phyloP scores from a whole-genome alignment of 805 yeast species.

The Candida awuae region DNA sequence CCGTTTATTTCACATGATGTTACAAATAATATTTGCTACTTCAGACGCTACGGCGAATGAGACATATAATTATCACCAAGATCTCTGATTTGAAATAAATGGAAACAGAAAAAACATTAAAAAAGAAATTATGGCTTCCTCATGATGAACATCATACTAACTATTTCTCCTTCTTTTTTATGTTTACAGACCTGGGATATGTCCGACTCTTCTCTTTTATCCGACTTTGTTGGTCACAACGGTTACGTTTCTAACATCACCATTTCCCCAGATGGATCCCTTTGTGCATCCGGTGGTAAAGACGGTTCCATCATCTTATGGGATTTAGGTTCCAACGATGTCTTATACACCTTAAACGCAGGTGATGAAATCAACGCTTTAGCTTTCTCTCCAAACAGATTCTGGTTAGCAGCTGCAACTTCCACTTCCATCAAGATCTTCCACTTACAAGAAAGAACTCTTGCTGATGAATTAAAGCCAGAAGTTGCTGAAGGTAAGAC shows the following conservation, averaged over 20 bases:
- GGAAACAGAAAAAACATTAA: neutral
- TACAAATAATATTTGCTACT: conserved; percentile 90
- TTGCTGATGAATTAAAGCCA: conserved; percentile 97
- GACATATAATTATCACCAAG: conserved; percentile 96
- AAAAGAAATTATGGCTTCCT: neutral
- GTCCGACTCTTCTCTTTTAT: conserved; percentile 62
- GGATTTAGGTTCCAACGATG: conserved; percentile 82
- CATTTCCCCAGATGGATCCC: conserved; percentile 98
- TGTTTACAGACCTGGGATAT: conserved; percentile 85
- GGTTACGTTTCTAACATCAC: conserved; percentile 97
- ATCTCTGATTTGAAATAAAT: conserved; percentile 66
- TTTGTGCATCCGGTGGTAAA: conserved; percentile 99
- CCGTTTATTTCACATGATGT: conserved; percentile 54
- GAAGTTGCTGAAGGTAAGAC: conserved; percentile 95
- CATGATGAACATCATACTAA: conserved; percentile 13
- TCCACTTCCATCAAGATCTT: conserved; percentile 95
- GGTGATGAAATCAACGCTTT: conserved; percentile 96
- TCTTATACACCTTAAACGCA: conserved; percentile 88
- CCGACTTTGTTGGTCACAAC: conserved; percentile 98
- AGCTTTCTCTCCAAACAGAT: conserved; percentile 99
- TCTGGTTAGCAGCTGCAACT: conserved; percentile 99
- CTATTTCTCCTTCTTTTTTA: conserved; percentile 5
- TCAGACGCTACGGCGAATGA: conserved; percentile 92
- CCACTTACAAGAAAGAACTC: conserved; percentile 90
- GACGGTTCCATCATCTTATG: conserved; percentile 98